phyloP scores from a whole-genome alignment of 208 protist species.

The Leishmania aethiopica region DNA sequence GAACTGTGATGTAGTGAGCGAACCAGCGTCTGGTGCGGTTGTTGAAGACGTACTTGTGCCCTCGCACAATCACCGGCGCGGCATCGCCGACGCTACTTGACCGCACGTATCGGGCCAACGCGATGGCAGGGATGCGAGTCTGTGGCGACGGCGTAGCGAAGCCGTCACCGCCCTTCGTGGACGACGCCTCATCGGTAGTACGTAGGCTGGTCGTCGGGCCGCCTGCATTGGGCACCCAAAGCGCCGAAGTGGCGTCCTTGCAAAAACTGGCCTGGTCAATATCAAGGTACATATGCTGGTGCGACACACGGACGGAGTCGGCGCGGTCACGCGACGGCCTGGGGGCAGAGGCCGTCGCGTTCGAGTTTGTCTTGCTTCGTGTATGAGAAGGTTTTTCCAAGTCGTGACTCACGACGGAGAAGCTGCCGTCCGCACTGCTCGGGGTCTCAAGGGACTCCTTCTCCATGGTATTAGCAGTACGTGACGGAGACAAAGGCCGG shows the following conservation, averaged over 20 bases:
- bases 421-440: background rate
- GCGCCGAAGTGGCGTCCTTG: background rate
- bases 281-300: background rate
- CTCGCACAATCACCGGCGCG: conserved; percentile 24
- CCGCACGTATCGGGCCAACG: conserved; percentile 8
- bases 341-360: background rate
- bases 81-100: conserved; percentile 17
- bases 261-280: background rate
- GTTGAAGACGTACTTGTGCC: conserved; percentile 41
- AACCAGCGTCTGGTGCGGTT: conserved; percentile 33
- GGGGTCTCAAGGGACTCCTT: background rate
- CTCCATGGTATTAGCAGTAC: background rate
- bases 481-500: background rate
- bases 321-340: background rate
- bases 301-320: background rate
- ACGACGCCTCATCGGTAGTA: background rate
- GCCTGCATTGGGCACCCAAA: background rate
- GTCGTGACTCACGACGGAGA: background rate
- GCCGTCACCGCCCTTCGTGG: background rate
- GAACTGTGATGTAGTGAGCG: conserved; percentile 33
- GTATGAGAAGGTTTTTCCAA: background rate
- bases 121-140: background rate
- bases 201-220: conserved; percentile 1
- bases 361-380: background rate
- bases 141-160: background rate